phyloP scores from a whole-genome alignment of 1,139 yeast species.

The Pichia inconspicua region DNA sequence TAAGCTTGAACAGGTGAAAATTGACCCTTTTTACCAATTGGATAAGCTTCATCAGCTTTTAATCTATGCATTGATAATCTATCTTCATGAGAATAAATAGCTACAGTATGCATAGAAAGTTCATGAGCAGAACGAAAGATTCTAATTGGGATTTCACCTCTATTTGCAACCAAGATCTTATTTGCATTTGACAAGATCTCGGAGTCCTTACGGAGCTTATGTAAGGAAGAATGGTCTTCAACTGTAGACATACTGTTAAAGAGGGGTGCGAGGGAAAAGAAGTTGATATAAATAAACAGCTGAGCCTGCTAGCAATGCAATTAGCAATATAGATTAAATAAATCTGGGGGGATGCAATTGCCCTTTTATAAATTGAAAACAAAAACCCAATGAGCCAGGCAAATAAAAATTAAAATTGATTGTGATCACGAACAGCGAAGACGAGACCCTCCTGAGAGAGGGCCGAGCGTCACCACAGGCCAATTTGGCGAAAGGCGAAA shows the following conservation, averaged over 20 bases:
- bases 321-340: background rate
- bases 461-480: background rate
- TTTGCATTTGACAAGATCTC: constrained; percentile 56
- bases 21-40: constrained; percentile 84
- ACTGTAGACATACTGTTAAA: constrained; percentile 21
- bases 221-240: constrained; percentile 28
- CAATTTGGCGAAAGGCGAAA: too few species aligned
- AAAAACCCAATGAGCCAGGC: too few species aligned
- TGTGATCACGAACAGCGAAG: too few species aligned
- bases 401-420: too few species aligned
- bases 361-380: background rate
- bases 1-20: constrained; percentile 95
- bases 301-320: background rate
- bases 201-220: constrained; percentile 49
- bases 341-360: background rate
- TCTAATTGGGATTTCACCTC: constrained; percentile 84
- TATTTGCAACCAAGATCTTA: constrained; percentile 83
- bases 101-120: constrained; percentile 94
- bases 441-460: background rate
- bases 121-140: constrained; percentile 98
- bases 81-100: constrained; percentile 95
- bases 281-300: background rate
- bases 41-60: constrained; percentile 89
- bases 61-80: constrained; percentile 89
- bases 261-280: too few species aligned